Evolutionary conservation across 441 rosid species (phyloP), one percentile per base, ranked within the genome.

Genomic region (Raphanus hybrid): DNA sequence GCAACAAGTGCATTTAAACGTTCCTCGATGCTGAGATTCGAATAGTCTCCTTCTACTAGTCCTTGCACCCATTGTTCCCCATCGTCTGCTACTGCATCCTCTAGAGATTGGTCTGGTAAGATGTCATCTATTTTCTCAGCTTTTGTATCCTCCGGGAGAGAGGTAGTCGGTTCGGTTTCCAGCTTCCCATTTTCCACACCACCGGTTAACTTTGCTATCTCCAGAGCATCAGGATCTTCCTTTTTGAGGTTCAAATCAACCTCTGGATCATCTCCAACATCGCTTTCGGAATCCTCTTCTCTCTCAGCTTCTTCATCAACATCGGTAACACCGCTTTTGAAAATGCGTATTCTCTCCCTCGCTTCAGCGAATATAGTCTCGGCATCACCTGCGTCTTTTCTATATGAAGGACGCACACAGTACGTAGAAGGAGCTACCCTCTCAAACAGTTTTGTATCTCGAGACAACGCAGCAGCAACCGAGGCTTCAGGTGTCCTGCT

Each of bases 401-500:
- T 86, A 82, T 91, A 93, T 8, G 93, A 70, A 69, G 87, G 58
- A 69, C 91, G 94, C n/a, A 93, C 93, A 83, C 97, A 93, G 66
- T 91, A 93, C 2, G 95, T 93, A 27, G 97, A 93, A 45, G 98
- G 98, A 82, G 98, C 98, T 59, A 87, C 90, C 79, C 98, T 90
- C 87, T 91, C 95, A 58, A 93, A 93, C 64, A 93, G 92, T 82
- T 90, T 93, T 55, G 95, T 79, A 80, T 93, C 97, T 48, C 98
- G 90, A 20, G 97, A 91, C 85, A 93, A 82, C 15, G 98, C 97
- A 86, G 95, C 98, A 81, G 97, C 87, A 76, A 93, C 89, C 8
- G 97, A 93, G 55, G 98, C 97, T 89, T 93, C 97, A 20, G 97
- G 98, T 60, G 95, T 93, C 87, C 88, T 91, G 83, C 98, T 93